Base-by-base conservation (phyloP, 2,329 filamentous ascomycete species). In the Xylariomycetidae sp. region DNA sequence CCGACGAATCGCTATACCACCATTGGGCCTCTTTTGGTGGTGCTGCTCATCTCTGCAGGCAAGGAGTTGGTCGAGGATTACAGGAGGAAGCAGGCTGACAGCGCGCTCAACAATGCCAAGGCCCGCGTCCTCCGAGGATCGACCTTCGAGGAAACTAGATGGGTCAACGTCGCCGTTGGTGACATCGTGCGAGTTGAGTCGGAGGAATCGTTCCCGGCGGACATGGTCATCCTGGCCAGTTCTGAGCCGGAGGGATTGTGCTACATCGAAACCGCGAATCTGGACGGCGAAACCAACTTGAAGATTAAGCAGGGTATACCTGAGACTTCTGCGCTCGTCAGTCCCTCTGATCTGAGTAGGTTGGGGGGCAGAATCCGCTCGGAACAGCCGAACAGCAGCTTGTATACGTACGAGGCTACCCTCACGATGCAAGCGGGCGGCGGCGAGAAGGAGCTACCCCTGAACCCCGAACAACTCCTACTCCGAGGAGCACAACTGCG, bases 261-360 rank as follows among this genome's bases (percentile, higher is more conserved):
- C 63, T 98, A 98, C 58, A 96, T 98, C 54, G 92, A 98, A 64
- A 98, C 92, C 2, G 90, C 92, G 16, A 98, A 98, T 56, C 69
- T 98, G 38, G 92, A 98, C 52, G 92, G 92, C 48, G 92, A 98
- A 63, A 98, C 92, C 14, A 98, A 98, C 57, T 67, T 98, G 48
- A 98, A 98, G 65, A 95, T 98, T 65, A 98, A 98, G 65, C 92
- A 98, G 65, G 90, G 81, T 2, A 80, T 95, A 34, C 90, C 92
- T 1, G 92, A 98, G 65, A 98, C 92, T 0, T 80, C 84, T 10
- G 72, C 83, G 40, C 71, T 95, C 55, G 88, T 98, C 38, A 95
- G 86, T 54, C 78, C 88, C 13, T 79, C 75, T 43, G 90, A 96
- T 50, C 68, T 98, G 42, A 86, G 87, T 54, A 75, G 90, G 41